Evolutionary conservation across 495 filamentous ascomycete species (phyloP).

Genomic region (Penicillium pulvis): DNA sequence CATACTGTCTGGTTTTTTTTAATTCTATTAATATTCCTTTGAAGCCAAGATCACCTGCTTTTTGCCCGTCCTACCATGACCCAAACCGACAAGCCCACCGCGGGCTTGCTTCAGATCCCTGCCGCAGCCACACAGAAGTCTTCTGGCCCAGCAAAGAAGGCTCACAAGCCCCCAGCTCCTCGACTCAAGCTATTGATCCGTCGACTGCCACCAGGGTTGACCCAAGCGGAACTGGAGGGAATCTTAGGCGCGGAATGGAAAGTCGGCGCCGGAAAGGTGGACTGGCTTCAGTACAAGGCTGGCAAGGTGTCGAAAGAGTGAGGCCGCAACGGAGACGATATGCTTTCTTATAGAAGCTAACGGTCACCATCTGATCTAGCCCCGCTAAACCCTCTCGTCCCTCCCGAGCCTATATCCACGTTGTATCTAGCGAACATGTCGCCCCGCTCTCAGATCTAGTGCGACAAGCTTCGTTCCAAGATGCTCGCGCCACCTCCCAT

Average conservation of each 20-base stretch:
- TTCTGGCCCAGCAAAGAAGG: slow-evolving; percentile 38
- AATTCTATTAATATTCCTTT: not conserved
- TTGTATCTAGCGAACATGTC: slow-evolving; percentile 62
- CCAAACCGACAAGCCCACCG: slow-evolving; percentile 45
- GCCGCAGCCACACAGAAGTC: slow-evolving; percentile 61
- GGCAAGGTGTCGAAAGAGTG: slow-evolving; percentile 92
- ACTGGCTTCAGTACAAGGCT: slow-evolving; percentile 75
- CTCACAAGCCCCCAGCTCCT: slow-evolving; percentile 59
- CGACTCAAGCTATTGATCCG: slow-evolving; percentile 85
- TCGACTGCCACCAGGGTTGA: slow-evolving; percentile 83
- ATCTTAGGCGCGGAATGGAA: slow-evolving; percentile 84
- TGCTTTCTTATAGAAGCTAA: slow-evolving; percentile 18
- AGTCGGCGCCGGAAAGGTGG: slow-evolving; percentile 73
- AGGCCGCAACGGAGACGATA: slow-evolving; percentile 6
- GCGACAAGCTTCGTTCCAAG: slow-evolving; percentile 64
- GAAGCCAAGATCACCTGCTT: not conserved
- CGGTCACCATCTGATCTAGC: slow-evolving; percentile 42
- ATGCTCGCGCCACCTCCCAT: slow-evolving; percentile 69
- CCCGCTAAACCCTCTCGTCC: slow-evolving; percentile 76
- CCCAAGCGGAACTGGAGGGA: slow-evolving; percentile 72
- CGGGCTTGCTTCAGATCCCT: slow-evolving; percentile 62
- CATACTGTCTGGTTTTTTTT: not conserved
- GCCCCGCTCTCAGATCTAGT: slow-evolving; percentile 65
- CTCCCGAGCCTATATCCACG: slow-evolving; percentile 75
- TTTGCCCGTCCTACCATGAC: slow-evolving; percentile 28